These are phyloP conservation scores for Microcyclospora tardicrescens DNA, from an alignment of 2,329 filamentous ascomycete genomes.

Conservation along the genomic window DNA sequence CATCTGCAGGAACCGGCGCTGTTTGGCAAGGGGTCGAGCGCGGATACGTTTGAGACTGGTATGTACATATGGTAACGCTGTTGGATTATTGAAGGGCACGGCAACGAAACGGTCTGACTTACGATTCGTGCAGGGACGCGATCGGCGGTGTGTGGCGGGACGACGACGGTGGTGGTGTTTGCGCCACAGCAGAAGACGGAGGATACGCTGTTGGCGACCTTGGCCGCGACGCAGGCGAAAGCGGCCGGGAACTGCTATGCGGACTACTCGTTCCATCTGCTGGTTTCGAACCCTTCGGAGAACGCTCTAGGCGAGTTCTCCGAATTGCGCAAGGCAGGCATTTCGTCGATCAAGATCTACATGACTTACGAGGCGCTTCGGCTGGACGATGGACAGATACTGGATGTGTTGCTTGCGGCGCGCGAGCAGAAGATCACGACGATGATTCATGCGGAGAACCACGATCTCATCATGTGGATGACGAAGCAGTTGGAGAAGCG, in stretches of 20 bases:
- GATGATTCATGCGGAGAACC: slow-evolving; percentile 45
- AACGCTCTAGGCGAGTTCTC: slow-evolving; percentile 25
- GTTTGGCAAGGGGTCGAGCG: slow-evolving; percentile 30
- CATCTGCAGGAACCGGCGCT: slow-evolving; percentile 34
- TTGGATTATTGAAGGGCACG: no score
- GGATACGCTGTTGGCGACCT: slow-evolving; percentile 30
- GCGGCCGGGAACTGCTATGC: slow-evolving; percentile 34
- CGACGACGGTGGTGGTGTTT: slow-evolving; percentile 37
- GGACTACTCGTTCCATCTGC: slow-evolving; percentile 34
- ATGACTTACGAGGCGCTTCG: slow-evolving; percentile 30
- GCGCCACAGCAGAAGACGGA: slow-evolving; percentile 34
- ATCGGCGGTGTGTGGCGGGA: slow-evolving; percentile 36
- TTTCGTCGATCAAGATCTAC: slow-evolving; percentile 32
- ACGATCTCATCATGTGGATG: slow-evolving; percentile 42
- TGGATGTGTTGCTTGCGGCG: slow-evolving; percentile 27
- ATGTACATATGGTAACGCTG: slow-evolving; percentile 1
- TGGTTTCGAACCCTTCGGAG: slow-evolving; percentile 26
- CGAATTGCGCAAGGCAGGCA: slow-evolving; percentile 24
- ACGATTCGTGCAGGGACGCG: slow-evolving; percentile 18
- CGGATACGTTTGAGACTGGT: slow-evolving; percentile 28
- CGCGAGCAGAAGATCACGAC: slow-evolving; percentile 37
- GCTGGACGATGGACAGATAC: slow-evolving; percentile 26
- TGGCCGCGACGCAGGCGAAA: slow-evolving; percentile 30
- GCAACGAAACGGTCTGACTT: no score
- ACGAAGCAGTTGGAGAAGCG: slow-evolving; percentile 39